Evolutionary conservation across 225 moss, liverwort and hornwort genomes (phyloP), one percentile per base, ranked within the genome.

Genomic region (Physcomitrium patens): DNA sequence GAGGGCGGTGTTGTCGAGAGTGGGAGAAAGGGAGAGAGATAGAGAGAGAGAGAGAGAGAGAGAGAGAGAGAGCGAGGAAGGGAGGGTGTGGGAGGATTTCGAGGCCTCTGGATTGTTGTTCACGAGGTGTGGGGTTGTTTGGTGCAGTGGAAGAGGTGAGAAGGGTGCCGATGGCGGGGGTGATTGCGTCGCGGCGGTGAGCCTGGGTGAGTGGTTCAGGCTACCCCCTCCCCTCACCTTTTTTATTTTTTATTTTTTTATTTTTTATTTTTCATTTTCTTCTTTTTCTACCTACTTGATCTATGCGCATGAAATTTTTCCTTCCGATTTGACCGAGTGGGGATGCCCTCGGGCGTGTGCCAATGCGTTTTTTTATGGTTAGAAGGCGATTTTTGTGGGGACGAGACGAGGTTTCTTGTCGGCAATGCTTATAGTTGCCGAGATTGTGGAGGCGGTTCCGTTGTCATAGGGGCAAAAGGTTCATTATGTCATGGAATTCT

Each of bases 141-240:
- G 31, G 31, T 37, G 31, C 31, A 37, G 18, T 22, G 20, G 15
- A 27, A 22, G 20, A 12, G 2, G 22, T 22, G 52, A 22, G 17
- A 27, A 28, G 19, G 11, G 47, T 23, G 45, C 48, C 16, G 26
- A 55, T 67, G 31, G 72, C 76, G 20, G 61, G 67, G 61, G 67
- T 77, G 76, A 55, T 72, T 62, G 16, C 16, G 69, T 26, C 10
- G 64, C 41, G 45, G 54, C 60, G 59, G 63, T 80, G 69, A 65
- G 20, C 41, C 37, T 19, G 46, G 72, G 72, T 68, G 55, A 55
- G 68, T 37, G 54, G 54, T 67, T 55, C 55, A 16, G 59, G 13
- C 15, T 18, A 24, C n/a, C n/a, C n/a, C n/a, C n/a, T n/a, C n/a
- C n/a, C n/a, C n/a, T n/a, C n/a, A n/a, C n/a, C n/a, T n/a, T n/a